Conservation (phyloP, 768 basidiomycete genomes). For the Phanerochaete carnosa region DNA sequence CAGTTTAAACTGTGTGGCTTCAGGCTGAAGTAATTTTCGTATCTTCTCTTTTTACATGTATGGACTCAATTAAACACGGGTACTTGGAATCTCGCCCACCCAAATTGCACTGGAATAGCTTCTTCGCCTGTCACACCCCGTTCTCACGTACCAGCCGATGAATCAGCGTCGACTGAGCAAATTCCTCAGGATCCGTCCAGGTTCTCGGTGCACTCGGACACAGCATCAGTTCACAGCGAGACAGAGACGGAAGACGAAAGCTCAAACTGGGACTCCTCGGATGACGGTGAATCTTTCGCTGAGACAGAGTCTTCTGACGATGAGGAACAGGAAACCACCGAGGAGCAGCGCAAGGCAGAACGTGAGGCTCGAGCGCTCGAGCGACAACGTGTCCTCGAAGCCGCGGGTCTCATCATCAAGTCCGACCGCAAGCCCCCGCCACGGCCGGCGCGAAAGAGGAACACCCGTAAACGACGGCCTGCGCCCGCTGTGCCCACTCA, state of each 20-base stretch:
- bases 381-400: constrained; percentile 78
- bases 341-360: constrained; percentile 48
- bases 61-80: constrained; percentile 16
- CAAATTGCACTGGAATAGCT: constrained; percentile 11
- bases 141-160: neutral
- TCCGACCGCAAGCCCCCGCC: constrained; percentile 52
- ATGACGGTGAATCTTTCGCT: constrained; percentile 35
- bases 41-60: constrained; percentile 44
- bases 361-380: constrained; percentile 66
- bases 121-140: constrained; percentile 11
- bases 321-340: constrained; percentile 28
- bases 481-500: constrained; percentile 48
- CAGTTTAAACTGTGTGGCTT: constrained; percentile 53
- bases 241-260: constrained; percentile 21
- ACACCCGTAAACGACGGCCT: constrained; percentile 38
- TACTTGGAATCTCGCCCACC: constrained; percentile 7
- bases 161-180: neutral
- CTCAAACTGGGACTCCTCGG: constrained; percentile 20
- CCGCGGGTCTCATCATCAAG: constrained; percentile 79
- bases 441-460: constrained; percentile 31
- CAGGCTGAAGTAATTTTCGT: constrained; percentile 80
- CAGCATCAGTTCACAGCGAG: neutral
- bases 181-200: neutral
- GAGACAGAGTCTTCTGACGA: constrained; percentile 38
- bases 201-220: constrained; percentile 1